Conservation (phyloP, 495 filamentous ascomycete species). For the Cercophora newfieldiana region DNA sequence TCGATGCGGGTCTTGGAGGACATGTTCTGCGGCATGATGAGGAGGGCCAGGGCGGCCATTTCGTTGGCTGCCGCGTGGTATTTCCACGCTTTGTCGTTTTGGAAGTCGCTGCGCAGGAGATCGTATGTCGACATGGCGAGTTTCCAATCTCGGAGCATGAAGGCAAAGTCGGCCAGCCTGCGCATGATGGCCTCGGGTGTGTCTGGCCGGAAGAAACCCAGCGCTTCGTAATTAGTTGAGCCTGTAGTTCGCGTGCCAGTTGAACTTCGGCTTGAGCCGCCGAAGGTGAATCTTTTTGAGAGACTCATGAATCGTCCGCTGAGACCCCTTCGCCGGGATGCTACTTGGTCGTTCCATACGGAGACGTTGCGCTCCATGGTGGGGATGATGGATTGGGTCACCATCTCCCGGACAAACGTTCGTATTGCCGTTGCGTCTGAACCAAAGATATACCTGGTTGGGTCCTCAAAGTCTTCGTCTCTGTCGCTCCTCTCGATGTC, state of each 20-base stretch:
- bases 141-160: conserved; percentile 95
- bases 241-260: conserved; percentile 40
- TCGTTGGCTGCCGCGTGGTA: conserved; percentile 92
- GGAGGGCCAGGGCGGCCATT: conserved; percentile 81
- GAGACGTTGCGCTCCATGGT: conserved; percentile 91
- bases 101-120: conserved; percentile 80
- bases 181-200: conserved; percentile 86
- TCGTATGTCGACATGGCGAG: conserved; percentile 90
- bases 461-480: conserved; percentile 65
- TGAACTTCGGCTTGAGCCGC: conserved; percentile 51
- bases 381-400: conserved; percentile 87
- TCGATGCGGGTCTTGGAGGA: conserved; percentile 75
- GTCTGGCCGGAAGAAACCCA: conserved; percentile 82
- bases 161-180: conserved; percentile 90
- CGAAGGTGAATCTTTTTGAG: conserved; percentile 83
- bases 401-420: conserved; percentile 87
- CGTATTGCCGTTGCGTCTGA: conserved; percentile 85
- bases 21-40: conserved; percentile 70
- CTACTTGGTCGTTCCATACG: conserved; percentile 96
- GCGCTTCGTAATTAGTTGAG: conserved; percentile 74
- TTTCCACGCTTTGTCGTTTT: conserved; percentile 93
- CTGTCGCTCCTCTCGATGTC: conserved; percentile 62
- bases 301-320: conserved; percentile 89
- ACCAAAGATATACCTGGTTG: conserved; percentile 80
- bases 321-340: conserved; percentile 82